Evolutionary conservation across 305 asterid genomes (phyloP), one percentile per base, ranked within the genome.

Genomic region (Plantago lanceolata): DNA sequence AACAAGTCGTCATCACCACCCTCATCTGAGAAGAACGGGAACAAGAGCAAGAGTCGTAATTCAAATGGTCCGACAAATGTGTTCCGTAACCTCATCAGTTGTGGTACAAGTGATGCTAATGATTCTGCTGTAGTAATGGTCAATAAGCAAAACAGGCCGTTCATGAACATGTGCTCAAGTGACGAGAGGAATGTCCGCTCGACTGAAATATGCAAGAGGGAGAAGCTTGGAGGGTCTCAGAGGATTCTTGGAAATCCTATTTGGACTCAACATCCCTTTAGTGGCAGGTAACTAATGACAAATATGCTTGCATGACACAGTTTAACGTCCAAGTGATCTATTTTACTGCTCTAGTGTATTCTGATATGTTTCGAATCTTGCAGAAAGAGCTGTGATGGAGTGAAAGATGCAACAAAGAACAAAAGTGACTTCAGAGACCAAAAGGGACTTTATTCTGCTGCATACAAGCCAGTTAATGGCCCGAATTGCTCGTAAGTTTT

Each of bases 301-400:
- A 17, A 16, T 17, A 11, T 7, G 3, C 55, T 8, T 24, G 28
- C 3, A 24, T 24, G 28, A 24, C 2, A 33, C 9, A 11, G 40
- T 33, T 5, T 33, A 33, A 33, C 8, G 40, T 33, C 40, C 40
- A 40, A 12, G 1, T 40, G 1, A 4, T 40, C 45, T 11, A 40
- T 40, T 40, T 9, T 12, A 8, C 45, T 7, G 13, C 9, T 40
- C 14, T 40, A 2, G 14, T 40, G 15, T 40, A 3, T 24, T 24
- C 28, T 24, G 28, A 24, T 3, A 24, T 24, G 3, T 56, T 56
- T 26, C 60, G n/a, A 18, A 29, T 55, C 19, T 48, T 19, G 54
- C 76, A 88, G 98, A 78, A 89, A 71, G 71, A 84, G 95, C 76
- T 72, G 74, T 71, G 96, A 89, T 71, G 96, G 87, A 62, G 71